phyloP scores from a whole-genome alignment of 148 eudicot genomes.

The Amaranthus hypochondriacus region DNA sequence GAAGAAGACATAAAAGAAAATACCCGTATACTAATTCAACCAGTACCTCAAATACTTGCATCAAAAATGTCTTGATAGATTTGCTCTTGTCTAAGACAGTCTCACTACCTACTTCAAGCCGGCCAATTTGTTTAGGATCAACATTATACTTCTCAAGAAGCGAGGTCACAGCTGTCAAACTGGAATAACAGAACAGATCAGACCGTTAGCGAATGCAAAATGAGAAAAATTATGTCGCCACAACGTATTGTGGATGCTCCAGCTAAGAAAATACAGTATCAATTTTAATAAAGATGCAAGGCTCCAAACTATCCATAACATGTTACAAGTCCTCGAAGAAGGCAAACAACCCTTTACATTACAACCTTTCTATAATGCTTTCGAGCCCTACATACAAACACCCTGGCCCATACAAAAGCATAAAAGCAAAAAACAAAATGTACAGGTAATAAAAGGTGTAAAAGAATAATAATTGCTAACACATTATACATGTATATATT shows the following conservation, averaged over 20 bases:
- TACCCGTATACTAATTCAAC: not conserved
- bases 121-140: slow-evolving; percentile 82
- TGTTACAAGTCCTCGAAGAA: no score
- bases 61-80: slow-evolving; percentile 96
- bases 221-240: no score
- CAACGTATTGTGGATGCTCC: not conserved
- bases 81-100: slow-evolving; percentile 99
- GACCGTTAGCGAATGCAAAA: no score
- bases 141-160: slow-evolving; percentile 85
- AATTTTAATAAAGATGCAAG: not conserved
- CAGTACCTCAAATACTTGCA: slow-evolving; percentile 90
- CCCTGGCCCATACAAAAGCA: no score
- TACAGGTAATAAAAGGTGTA: no score
- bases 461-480: no score
- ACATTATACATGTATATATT: no score
- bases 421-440: no score
- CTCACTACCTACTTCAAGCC: slow-evolving; percentile 98
- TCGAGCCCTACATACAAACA: no score
- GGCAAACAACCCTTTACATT: no score
- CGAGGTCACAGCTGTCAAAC: slow-evolving; percentile 84
- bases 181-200: slow-evolving; percentile 26
- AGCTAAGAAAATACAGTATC: not conserved
- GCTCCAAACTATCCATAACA: not conserved
- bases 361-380: no score
- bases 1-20: not conserved